Evolutionary conservation across 176 grass and related monocot genomes (phyloP).

Genomic region (Bromus sterilis): DNA sequence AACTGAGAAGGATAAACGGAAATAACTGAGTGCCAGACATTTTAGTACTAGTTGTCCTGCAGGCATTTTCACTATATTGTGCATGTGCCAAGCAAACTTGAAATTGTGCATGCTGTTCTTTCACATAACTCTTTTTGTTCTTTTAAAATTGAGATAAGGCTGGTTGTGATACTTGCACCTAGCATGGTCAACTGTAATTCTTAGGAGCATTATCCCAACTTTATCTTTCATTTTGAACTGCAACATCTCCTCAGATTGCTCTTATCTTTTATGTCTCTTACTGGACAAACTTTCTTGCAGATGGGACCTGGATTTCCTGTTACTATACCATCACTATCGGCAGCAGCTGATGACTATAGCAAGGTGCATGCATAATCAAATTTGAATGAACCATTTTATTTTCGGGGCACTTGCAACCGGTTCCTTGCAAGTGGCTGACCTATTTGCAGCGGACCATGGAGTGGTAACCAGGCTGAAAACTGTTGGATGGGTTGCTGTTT

Average conservation of each 20-base stretch:
- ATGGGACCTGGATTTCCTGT: slow-evolving; percentile 95
- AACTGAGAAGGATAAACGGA: neutral
- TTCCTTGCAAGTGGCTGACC: neutral
- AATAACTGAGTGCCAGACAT: neutral
- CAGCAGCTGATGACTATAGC: slow-evolving; percentile 75
- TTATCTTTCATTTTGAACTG: neutral
- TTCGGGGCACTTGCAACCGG: neutral
- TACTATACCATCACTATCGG: slow-evolving; percentile 78
- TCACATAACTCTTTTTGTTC: neutral
- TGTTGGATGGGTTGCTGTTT: slow-evolving; percentile 15
- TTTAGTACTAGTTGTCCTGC: neutral
- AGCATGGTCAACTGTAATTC: neutral
- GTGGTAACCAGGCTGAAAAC: neutral
- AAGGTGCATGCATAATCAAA: slow-evolving; percentile 47
- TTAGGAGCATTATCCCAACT: neutral
- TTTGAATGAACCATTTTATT: neutral
- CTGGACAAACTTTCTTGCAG: slow-evolving; percentile 40
- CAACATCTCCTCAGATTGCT: neutral
- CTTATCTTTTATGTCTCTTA: neutral
- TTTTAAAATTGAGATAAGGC: neutral
- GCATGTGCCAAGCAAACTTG: neutral
- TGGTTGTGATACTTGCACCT: neutral
- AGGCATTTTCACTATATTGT: neutral
- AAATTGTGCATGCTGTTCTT: neutral
- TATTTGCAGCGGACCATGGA: slow-evolving; percentile 5